These are phyloP conservation scores for Apiospora aurea DNA, from an alignment of 2,329 filamentous ascomycete species.

Conservation along the genomic window DNA sequence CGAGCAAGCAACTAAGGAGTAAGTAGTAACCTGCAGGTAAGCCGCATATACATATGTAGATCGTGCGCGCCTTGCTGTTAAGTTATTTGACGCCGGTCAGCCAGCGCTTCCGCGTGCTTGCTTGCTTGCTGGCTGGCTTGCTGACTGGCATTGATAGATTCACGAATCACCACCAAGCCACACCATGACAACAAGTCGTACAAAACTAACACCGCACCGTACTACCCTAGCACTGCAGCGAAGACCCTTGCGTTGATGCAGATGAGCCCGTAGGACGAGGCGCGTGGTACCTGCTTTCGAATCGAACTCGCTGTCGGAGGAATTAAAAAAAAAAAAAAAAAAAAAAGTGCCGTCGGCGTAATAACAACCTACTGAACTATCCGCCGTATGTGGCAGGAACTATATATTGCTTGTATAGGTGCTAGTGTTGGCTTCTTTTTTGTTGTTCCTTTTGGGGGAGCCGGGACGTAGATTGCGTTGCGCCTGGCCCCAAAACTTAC, in stretches of 20 bases:
- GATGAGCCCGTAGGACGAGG: conserved; percentile 16
- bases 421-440: conserved; percentile 11
- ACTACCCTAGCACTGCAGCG: conserved; percentile 7
- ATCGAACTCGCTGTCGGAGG: background rate
- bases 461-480: conserved; percentile 13
- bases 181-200: background rate
- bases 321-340: too few species aligned
- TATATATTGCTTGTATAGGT: background rate
- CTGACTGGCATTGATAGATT: background rate
- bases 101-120: background rate
- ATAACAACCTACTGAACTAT: background rate
- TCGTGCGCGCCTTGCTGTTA: background rate
- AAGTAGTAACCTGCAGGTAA: background rate
- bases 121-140: conserved; percentile 1
- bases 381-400: background rate
- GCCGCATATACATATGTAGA: background rate
- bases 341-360: background rate
- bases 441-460: background rate
- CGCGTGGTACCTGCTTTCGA: conserved; percentile 10
- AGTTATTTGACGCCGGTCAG: conserved; percentile 10
- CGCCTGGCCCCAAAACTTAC: background rate
- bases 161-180: background rate
- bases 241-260: conserved; percentile 9
- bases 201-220: conserved; percentile 10
- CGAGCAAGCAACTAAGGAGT: background rate